Conservation (phyloP, 1,284 basidiomycete genomes). For the Moesziomyces aphidis region DNA sequence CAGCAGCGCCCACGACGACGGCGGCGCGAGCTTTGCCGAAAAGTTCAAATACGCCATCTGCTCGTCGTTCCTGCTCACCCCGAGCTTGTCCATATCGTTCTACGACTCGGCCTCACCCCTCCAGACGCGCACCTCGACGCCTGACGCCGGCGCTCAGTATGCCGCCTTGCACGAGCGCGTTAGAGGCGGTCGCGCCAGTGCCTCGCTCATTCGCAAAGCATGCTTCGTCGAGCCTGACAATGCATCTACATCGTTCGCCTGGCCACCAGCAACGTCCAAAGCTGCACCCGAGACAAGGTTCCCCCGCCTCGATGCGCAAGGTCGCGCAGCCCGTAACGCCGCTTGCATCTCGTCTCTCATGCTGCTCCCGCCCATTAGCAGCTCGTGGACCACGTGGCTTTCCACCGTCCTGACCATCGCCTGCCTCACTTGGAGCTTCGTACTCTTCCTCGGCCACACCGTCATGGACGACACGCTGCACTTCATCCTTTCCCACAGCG, state of each 20-base stretch:
- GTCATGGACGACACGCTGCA: conserved; percentile 25
- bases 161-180: neutral
- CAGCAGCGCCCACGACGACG: conserved; percentile 1
- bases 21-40: conserved; percentile 50
- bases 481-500: conserved; percentile 26
- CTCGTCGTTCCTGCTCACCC: conserved; percentile 63
- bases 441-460: conserved; percentile 29
- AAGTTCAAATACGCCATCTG: conserved; percentile 63
- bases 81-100: conserved; percentile 62
- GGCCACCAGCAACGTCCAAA: neutral
- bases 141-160: neutral
- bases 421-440: conserved; percentile 23
- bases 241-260: conserved; percentile 6
- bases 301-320: conserved; percentile 28
- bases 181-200: conserved; percentile 4
- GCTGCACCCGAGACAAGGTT: conserved; percentile 1
- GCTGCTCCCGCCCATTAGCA: conserved; percentile 30
- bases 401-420: conserved; percentile 21
- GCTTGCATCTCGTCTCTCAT: conserved; percentile 19
- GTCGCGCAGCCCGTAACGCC: conserved; percentile 24
- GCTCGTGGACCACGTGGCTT: conserved; percentile 31
- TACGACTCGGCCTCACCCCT: conserved; percentile 48
- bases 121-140: neutral
- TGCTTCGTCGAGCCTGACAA: conserved; percentile 22
- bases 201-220: conserved; percentile 4